A percentile compares a stretch with the other conserved stretches of the same genome.
Evolutionary conservation across 2,329 filamentous ascomycete genomes (phyloP).

Genomic region (Alternaria brassicicola): DNA sequence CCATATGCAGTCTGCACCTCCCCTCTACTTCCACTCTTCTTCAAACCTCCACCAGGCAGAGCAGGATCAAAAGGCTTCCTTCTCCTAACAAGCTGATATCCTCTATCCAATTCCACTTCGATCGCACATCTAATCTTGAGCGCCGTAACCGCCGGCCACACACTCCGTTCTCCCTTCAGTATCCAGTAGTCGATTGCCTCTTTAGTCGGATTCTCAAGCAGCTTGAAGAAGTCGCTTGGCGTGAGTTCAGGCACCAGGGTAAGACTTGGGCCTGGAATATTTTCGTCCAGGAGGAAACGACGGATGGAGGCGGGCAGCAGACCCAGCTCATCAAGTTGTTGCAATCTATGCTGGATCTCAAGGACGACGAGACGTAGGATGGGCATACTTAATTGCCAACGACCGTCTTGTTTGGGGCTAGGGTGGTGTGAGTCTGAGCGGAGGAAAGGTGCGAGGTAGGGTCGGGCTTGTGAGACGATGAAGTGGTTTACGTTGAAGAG

Average conservation of each 20-base stretch:
- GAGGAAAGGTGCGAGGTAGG: conserved; percentile 86
- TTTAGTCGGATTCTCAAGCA: conserved; percentile 82
- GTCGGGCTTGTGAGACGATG: conserved; percentile 88
- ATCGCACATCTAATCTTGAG: conserved; percentile 82
- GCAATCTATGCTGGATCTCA: conserved; percentile 79
- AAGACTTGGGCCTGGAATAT: conserved; percentile 76
- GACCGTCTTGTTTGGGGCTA: conserved; percentile 62
- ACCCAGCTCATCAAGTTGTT: conserved; percentile 79
- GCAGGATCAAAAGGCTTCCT: conserved; percentile 49
- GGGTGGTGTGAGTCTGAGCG: conserved; percentile 81
- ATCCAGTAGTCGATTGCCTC: conserved; percentile 86
- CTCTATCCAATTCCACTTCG: conserved; percentile 84
- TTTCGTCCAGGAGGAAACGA: conserved; percentile 81
- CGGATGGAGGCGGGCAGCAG: conserved; percentile 72
- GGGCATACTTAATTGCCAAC: conserved; percentile 63
- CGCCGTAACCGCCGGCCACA: conserved; percentile 88
- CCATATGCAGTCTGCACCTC: conserved; percentile 21
- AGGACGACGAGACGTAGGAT: conserved; percentile 71
- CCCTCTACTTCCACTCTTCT: conserved; percentile 32
- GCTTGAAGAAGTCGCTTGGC: conserved; percentile 72
- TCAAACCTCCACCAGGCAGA: conserved; percentile 19
- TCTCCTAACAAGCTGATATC: conserved; percentile 79
- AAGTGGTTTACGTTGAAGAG: conserved; percentile 95
- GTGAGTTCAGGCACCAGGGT: conserved; percentile 83
- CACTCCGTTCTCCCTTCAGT: conserved; percentile 78